Base-by-base conservation (phyloP, 106 monocot species). In the Allium fistulosum region DNA sequence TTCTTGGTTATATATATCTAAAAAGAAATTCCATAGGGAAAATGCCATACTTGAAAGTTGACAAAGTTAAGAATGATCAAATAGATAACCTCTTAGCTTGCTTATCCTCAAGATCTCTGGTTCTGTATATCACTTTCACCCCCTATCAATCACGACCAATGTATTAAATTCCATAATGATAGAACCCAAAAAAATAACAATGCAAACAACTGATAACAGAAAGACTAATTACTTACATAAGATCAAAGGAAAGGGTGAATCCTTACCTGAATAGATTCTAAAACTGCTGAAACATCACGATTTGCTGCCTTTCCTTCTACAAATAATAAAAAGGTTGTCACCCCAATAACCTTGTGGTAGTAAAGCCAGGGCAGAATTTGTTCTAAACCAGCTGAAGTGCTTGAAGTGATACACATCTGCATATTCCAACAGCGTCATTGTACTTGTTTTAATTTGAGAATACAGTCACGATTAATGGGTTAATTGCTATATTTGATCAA, bases 341-440 rank as follows among this genome's bases (percentile, higher is more conserved):
- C 89, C 18, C 97, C 97, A 49, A 92, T 67, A 48, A 84, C 84
- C 71, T 92, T 97, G 74, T 97, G 97, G 64, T 87, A 97, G 67
- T 80, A 97, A 27, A 97, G 50, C 97, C 97, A 97, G 37, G 92
- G 97, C n/a, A 97, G 66, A 63, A 97, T 89, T 79, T 97, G 97
- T 49, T 97, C 92, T 61, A 97, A 75, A 77, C 86, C 77, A 51
- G 86, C 92, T 16, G 97, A 97, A 69, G 97, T 97, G 71, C 84
- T 97, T 48, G 92, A 78, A 60, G 84, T 84, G 67, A 97, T 85
- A 61, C 89, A 87, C 79, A 97, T 89, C 97, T 97, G 79, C 69
- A 77, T 46, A 48, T 16, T 18, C 37, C 37, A 37, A 37, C 37
- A 37, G 37, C 5, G 37, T 37, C 2, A 37, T 37, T 5, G 37